Evolutionary conservation across 768 basidiomycete genomes (phyloP).

Genomic region (Hygrophorus pudorinus): DNA sequence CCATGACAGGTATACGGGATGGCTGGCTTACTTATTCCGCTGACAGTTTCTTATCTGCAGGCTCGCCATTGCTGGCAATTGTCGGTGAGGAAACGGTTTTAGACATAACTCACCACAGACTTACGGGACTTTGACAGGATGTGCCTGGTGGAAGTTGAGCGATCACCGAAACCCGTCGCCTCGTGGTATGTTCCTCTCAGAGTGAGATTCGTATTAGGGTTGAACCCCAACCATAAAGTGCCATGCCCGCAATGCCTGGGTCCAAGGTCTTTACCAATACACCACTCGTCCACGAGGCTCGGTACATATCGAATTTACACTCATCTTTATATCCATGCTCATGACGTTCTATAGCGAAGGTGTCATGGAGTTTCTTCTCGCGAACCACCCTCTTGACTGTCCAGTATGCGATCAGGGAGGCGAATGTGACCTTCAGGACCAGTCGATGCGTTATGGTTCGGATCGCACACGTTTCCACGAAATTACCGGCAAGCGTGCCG

Average conservation of each 20-base stretch:
- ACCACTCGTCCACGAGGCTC: slow-evolving; percentile 81
- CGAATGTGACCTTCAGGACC: slow-evolving; percentile 97
- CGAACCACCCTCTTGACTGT: slow-evolving; percentile 97
- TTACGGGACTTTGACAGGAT: slow-evolving; percentile 43
- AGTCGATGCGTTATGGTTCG: slow-evolving; percentile 98
- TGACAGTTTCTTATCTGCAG: slow-evolving; percentile 24
- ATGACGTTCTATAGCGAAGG: slow-evolving; percentile 58
- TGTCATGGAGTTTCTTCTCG: slow-evolving; percentile 97
- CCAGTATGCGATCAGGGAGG: slow-evolving; percentile 99
- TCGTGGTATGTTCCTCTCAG: slow-evolving; percentile 52
- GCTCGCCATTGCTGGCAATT: slow-evolving; percentile 95
- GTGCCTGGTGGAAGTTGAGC: slow-evolving; percentile 97
- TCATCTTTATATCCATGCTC: slow-evolving; percentile 4
- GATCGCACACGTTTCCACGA: slow-evolving; percentile 98
- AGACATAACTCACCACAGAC: neutral
- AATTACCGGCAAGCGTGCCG: slow-evolving; percentile 93
- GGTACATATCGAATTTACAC: slow-evolving; percentile 27
- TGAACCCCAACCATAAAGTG: slow-evolving; percentile 34
- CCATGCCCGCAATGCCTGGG: slow-evolving; percentile 97
- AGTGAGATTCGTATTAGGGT: neutral
- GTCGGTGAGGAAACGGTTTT: slow-evolving; percentile 50
- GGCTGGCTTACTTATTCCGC: neutral
- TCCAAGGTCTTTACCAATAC: slow-evolving; percentile 90
- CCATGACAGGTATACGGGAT: slow-evolving; percentile 58
- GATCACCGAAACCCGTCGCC: slow-evolving; percentile 90